Percentiles rank a stretch among this genome's conserved stretches.
Evolutionary conservation across 2,329 filamentous ascomycete species (phyloP).

Genomic region (Venturia carpophila): DNA sequence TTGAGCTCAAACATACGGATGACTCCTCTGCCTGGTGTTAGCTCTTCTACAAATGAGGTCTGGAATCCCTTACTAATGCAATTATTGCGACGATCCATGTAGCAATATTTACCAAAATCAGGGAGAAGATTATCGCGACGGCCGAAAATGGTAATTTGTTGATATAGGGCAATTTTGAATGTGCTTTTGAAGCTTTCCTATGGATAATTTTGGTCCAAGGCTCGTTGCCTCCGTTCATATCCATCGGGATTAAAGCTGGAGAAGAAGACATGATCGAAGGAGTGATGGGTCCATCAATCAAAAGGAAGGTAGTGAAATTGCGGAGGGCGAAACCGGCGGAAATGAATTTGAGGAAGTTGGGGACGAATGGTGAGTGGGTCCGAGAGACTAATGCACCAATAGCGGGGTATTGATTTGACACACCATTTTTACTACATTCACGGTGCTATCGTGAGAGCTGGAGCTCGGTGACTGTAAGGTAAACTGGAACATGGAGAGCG

Average conservation of each 20-base stretch:
- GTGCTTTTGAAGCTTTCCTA: slow-evolving; percentile 17
- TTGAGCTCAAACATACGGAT: not conserved
- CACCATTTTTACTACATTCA: not conserved
- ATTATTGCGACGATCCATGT: slow-evolving; percentile 53
- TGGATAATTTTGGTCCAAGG: not conserved
- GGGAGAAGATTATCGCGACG: slow-evolving; percentile 48
- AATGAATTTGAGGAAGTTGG: slow-evolving; percentile 18
- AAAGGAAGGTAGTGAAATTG: not conserved
- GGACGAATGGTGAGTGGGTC: not conserved
- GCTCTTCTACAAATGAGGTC: not conserved
- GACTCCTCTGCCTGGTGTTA: not conserved
- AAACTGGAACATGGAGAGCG: not conserved
- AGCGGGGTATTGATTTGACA: slow-evolving; percentile 5
- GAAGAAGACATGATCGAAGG: not conserved
- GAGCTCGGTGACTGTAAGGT: not conserved
- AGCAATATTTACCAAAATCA: slow-evolving; percentile 47
- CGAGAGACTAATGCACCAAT: not conserved
- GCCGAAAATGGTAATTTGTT: slow-evolving; percentile 49
- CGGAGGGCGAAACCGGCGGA: not conserved
- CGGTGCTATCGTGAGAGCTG: not conserved
- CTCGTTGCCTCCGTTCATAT: not conserved
- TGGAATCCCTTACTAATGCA: slow-evolving; percentile 39
- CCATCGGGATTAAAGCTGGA: not conserved
- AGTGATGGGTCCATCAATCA: no score
- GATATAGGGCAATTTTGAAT: slow-evolving; percentile 41